Evolutionary conservation across 192 early-diverging fungal species (phyloP).

Genomic region (Umbelopsis sp.): DNA sequence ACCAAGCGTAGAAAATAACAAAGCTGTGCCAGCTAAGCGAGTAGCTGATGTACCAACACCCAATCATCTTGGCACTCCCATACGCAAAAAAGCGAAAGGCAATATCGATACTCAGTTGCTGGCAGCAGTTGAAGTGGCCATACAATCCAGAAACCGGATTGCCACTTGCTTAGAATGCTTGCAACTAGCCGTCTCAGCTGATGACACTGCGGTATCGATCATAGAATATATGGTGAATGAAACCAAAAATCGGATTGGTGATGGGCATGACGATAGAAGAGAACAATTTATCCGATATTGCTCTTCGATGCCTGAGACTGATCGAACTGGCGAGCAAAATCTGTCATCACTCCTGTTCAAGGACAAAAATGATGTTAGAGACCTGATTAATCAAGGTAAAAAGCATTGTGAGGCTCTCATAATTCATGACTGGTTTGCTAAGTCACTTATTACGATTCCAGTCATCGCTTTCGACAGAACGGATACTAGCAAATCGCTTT

Average conservation of each 20-base stretch:
- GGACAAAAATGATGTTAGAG: background rate
- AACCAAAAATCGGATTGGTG: background rate
- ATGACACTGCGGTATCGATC: background rate
- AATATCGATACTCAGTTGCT: background rate
- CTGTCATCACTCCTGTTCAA: background rate
- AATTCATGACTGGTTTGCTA: background rate
- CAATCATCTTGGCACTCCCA: too few species aligned
- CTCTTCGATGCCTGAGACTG: background rate
- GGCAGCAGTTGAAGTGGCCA: background rate
- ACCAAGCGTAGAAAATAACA: background rate
- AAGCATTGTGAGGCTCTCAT: background rate
- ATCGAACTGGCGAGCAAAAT: background rate
- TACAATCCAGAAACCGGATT: background rate
- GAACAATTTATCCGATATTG: background rate
- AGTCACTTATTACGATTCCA: background rate
- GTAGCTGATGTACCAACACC: background rate
- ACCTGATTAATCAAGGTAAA: conserved; percentile 9
- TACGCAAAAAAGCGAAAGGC: background rate
- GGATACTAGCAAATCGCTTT: background rate
- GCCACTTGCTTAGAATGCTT: conserved; percentile 1
- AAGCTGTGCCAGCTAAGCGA: background rate
- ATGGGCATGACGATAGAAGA: background rate
- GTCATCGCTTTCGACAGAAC: background rate
- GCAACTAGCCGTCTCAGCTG: background rate
- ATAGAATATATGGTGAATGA: background rate